Evolutionary conservation across 805 yeast species (phyloP), one percentile per base, ranked within the genome.

Genomic region (Yamadazyma akitaensis): DNA sequence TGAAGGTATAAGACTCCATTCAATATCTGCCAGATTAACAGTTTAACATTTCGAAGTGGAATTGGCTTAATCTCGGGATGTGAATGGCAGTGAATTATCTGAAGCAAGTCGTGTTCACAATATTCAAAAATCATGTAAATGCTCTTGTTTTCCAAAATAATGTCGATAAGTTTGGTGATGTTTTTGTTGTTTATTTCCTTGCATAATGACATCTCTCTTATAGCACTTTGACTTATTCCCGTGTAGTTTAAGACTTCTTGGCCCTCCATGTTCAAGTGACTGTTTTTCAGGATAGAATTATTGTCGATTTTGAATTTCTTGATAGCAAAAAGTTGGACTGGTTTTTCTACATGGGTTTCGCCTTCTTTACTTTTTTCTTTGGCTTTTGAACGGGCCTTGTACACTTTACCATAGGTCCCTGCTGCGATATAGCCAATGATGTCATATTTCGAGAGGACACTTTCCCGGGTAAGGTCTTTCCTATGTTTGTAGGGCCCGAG

Each of bases 401-500:
- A 94, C 18, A 89, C 96, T 48, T 89, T 80, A 48, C 99, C 99
- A 64, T 94, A 94, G 0, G 99, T 94, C 34, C 99, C 99, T 0
- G 99, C 97, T 1, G 99, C 99, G 48, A 94, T 94, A 65, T 94
- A 94, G 0, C 99, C 99, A 14, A 90, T 67, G 49, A 94, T 85
- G 51, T 85, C 91, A 65, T 91, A 94, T 56, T 84, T 85, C 43
- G 85, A 84, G n/a, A 89, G 68, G 2, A 94, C 96, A 2, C 87
- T 82, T 26, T 80, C 75, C 43, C 96, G 68, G 12, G 78, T 66
- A 21, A 76, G 64, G 60, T 89, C 96, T 70, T 49, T 84, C 35
- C 79, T 65, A 49, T 69, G 76, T 48, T 71, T 66, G 56, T 68
- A 72, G 7, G 76, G 76, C 1, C 73, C 76, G 8, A 70, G 57